Evolutionary conservation across 1,284 basidiomycete genomes (phyloP).

Genomic region (Boletus semigastroideus): DNA sequence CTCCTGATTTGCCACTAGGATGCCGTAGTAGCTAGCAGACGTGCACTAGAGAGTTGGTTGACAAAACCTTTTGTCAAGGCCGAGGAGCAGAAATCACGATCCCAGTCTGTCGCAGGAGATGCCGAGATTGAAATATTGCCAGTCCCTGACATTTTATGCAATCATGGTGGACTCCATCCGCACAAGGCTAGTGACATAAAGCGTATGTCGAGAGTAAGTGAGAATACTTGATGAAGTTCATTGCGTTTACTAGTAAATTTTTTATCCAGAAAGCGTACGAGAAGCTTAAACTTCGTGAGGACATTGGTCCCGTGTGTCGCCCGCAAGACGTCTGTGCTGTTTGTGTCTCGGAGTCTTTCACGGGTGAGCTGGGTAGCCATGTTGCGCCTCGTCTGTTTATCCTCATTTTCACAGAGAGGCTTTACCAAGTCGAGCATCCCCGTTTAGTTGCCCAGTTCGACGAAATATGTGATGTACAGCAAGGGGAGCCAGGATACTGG

Average conservation of each 20-base stretch:
- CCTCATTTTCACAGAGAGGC: conserved; percentile 47
- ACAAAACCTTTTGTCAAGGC: conserved; percentile 36
- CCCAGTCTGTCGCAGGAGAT: conserved; percentile 20
- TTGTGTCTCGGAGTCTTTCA: conserved; percentile 60
- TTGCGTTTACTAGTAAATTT: background rate
- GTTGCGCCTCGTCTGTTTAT: conserved; percentile 1
- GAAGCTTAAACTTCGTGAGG: conserved; percentile 44
- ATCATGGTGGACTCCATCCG: conserved; percentile 60
- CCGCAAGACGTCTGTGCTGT: conserved; percentile 56
- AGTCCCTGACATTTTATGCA: conserved; percentile 51
- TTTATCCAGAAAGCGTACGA: conserved; percentile 46
- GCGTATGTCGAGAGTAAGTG: conserved; percentile 44
- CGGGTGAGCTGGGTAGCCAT: conserved; percentile 42
- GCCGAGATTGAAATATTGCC: conserved; percentile 15
- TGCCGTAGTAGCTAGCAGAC: conserved; percentile 56
- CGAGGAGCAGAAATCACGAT: conserved; percentile 21
- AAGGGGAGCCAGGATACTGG: conserved; percentile 57
- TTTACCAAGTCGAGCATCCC: conserved; percentile 68
- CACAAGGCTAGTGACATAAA: conserved; percentile 61
- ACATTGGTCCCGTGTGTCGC: conserved; percentile 46
- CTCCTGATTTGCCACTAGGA: conserved; percentile 39
- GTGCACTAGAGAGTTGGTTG: conserved; percentile 63
- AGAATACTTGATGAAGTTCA: conserved; percentile 14
- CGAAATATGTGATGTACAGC: conserved; percentile 43
- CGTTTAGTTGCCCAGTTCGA: conserved; percentile 57